Base-by-base conservation (phyloP, 805 yeast species). In the Saccharomycopsis schoenii region DNA sequence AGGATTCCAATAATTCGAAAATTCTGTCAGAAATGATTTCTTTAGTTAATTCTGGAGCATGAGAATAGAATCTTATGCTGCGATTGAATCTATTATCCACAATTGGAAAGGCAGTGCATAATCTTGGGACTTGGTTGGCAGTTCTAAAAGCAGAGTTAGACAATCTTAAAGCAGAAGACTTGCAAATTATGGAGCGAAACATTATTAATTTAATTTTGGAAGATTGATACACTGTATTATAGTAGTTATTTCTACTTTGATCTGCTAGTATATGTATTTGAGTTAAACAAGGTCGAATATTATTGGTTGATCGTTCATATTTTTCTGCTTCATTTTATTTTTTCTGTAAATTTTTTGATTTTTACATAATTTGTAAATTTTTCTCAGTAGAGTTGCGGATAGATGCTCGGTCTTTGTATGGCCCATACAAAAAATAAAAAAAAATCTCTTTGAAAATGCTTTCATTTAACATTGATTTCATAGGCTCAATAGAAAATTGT, bases 21-120 rank as follows among this genome's bases (percentile, higher is more conserved):
- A 85, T 76, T 75, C 90, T 79, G 67, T 83, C 86, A 59, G 75
- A 76, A 60, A 86, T 82, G 43, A 80, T 70, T n/a, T 84, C 88
- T 70, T 80, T 81, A 54, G 87, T 81, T 67, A 85, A 76, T 37
- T 80, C 77, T 36, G 88, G 86, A 64, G 81, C 82, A 57, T 77
- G 79, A 41, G 88, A 83, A 71, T 84, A 84, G 56, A 50, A 42
- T 61, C 63, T 61, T 37, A 43, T 37, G 41, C 24, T 42, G 42
- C 19, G 34, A 39, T 47, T 24, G n/a, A 47, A 47, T 47, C 12
- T 47, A 25, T 11, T 47, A 47, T 47, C 21, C 3, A 19, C 14
- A 12, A 47, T 24, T 47, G 52, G 52, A 21, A 47, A 47, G 24
- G 52, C 52, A 47, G 34, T 21, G 52, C 52, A 19, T 34, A 47